Percentiles rank a stretch among this genome's conserved stretches.
These are phyloP conservation scores for Trichoderma asperellum DNA, from an alignment of 2,329 filamentous ascomycete genomes.

Conservation along the genomic window DNA sequence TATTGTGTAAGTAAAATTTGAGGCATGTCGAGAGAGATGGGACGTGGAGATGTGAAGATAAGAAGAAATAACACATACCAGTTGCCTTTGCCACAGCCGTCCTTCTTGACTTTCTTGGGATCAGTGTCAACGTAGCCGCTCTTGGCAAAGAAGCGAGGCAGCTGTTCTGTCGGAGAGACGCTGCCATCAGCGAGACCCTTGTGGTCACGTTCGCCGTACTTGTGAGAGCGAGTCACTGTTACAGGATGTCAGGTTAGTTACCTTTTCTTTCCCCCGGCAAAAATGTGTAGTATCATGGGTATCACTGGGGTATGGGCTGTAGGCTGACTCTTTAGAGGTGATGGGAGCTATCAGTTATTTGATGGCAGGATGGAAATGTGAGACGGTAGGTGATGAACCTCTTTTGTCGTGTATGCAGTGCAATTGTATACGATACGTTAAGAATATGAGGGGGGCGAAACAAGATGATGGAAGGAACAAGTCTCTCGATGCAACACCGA, in stretches of 20 bases:
- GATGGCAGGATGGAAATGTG: slow-evolving; percentile 3
- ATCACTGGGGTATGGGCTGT: not conserved
- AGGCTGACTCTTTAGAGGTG: slow-evolving; percentile 9
- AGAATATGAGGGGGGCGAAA: not conserved
- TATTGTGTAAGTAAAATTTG: not conserved
- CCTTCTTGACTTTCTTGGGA: slow-evolving; percentile 96
- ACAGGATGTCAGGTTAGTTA: slow-evolving; percentile 12
- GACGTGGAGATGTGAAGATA: not conserved
- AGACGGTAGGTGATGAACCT: not conserved
- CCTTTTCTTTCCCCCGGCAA: not conserved
- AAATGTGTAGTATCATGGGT: not conserved
- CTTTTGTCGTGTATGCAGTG: slow-evolving; percentile 6
- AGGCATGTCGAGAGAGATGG: not conserved
- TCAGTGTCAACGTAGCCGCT: slow-evolving; percentile 77
- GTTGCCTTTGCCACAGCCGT: slow-evolving; percentile 88
- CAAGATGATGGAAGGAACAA: slow-evolving; percentile 6
- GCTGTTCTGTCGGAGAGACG: slow-evolving; percentile 68
- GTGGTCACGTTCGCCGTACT: slow-evolving; percentile 92
- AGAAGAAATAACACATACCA: slow-evolving; percentile 66
- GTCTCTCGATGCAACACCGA: not conserved
- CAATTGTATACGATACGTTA: not conserved
- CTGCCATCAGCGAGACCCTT: slow-evolving; percentile 76
- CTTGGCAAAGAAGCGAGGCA: slow-evolving; percentile 94
- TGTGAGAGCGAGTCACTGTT: slow-evolving; percentile 97
- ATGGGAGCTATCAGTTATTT: slow-evolving; percentile 2